Conservation (phyloP, 2,329 filamentous ascomycete species). For the Colletotrichum camelliae region DNA sequence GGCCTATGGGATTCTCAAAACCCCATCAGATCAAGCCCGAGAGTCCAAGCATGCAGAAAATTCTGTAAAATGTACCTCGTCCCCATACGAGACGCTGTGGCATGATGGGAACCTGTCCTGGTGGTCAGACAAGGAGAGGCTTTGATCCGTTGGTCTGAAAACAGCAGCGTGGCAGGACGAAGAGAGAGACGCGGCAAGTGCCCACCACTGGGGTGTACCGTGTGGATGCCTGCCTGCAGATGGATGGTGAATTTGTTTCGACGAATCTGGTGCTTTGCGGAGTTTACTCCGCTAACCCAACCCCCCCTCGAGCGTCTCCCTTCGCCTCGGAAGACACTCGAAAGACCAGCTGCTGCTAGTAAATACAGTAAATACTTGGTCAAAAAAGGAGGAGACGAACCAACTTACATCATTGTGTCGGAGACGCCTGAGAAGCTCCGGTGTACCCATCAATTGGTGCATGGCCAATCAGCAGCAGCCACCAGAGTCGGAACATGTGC, state of each 20-base stretch:
- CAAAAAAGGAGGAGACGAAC: neutral
- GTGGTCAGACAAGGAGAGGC: neutral
- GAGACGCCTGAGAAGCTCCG: neutral
- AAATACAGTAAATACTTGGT: too few species aligned
- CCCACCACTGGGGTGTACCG: too few species aligned
- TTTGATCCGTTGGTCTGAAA: accelerated
- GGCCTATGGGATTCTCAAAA: too few species aligned
- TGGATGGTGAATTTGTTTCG: too few species aligned
- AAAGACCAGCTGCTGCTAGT: too few species aligned
- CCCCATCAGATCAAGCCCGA: too few species aligned
- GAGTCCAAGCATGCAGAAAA: too few species aligned
- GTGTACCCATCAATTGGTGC: too few species aligned
- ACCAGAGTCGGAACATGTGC: accelerated
- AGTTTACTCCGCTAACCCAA: neutral
- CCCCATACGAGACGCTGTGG: accelerated
- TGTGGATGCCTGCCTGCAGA: too few species aligned
- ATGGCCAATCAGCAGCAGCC: neutral
- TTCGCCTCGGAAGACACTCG: neutral
- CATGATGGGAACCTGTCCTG: accelerated
- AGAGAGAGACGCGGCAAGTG: neutral
- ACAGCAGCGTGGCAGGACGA: accelerated
- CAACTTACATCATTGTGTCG: neutral
- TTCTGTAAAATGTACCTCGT: accelerated
- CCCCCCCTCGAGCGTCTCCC: too few species aligned
- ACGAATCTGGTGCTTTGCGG: neutral